Evolutionary conservation across 1,284 basidiomycete genomes (phyloP).

Genomic region (Hypsizygus ulmarius): DNA sequence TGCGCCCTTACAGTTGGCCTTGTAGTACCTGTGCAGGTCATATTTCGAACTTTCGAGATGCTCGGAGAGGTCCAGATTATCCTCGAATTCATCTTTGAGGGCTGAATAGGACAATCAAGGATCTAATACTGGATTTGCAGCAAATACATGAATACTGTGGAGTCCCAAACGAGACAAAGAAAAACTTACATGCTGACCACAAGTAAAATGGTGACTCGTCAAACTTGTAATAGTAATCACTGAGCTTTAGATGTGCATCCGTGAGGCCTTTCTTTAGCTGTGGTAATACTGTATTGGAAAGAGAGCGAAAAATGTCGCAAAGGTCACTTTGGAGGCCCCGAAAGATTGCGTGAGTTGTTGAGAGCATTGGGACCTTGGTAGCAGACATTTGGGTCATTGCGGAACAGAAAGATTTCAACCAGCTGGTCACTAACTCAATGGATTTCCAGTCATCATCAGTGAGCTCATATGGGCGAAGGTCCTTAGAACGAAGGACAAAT

Average conservation of each 20-base stretch:
- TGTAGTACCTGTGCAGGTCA: too few species aligned
- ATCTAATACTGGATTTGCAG: too few species aligned
- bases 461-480: conserved; percentile 14
- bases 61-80: too few species aligned
- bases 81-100: too few species aligned
- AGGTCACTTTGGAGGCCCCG: conserved; percentile 13
- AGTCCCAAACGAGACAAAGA: too few species aligned
- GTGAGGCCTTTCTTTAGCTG: conserved; percentile 14
- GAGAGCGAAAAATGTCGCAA: conserved; percentile 3
- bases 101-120: too few species aligned
- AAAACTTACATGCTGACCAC: conserved; percentile 18
- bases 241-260: conserved; percentile 23
- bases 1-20: too few species aligned
- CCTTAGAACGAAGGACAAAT: conserved; percentile 13
- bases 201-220: conserved; percentile 25
- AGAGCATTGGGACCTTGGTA: conserved; percentile 18
- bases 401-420: conserved; percentile 17
- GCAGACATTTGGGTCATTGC: conserved; percentile 20
- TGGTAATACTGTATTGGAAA: conserved; percentile 10
- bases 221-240: conserved; percentile 25
- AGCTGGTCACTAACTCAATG: conserved; percentile 18
- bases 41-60: too few species aligned
- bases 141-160: too few species aligned
- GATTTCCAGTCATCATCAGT: conserved; percentile 15
- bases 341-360: conserved; percentile 11